A percentile compares a stretch with the other conserved stretches of the same genome.
phyloP scores from a whole-genome alignment of 2,329 filamentous ascomycete genomes.

The Talaromyces amestolkiae region DNA sequence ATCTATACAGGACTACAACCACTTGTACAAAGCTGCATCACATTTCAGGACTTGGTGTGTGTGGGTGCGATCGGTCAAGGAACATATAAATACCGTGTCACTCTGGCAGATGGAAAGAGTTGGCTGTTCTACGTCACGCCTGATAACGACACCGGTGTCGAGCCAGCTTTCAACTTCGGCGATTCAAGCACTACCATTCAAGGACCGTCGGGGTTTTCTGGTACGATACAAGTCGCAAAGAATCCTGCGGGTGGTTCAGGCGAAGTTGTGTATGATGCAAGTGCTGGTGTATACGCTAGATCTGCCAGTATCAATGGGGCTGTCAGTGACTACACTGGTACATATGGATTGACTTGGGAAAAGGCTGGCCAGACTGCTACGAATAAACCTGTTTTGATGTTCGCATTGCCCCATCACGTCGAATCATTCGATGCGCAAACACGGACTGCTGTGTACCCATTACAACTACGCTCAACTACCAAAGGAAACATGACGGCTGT shows the following conservation, averaged over 20 bases:
- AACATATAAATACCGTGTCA: conserved; percentile 72
- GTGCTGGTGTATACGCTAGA: conserved; percentile 71
- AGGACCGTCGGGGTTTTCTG: conserved; percentile 67
- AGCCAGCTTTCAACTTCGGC: conserved; percentile 65
- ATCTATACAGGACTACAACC: conserved; percentile 70
- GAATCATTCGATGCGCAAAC: conserved; percentile 66
- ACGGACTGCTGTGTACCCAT: conserved; percentile 47
- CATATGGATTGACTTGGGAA: conserved; percentile 71
- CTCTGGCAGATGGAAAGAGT: conserved; percentile 66
- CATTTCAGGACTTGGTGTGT: conserved; percentile 64
- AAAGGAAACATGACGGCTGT: conserved; percentile 78
- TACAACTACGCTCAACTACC: conserved; percentile 74
- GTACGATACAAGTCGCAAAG: conserved; percentile 80
- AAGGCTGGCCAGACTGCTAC: conserved; percentile 63
- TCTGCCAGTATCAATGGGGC: conserved; percentile 64
- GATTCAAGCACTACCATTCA: conserved; percentile 62
- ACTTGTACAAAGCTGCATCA: conserved; percentile 69
- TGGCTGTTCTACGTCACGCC: conserved; percentile 80
- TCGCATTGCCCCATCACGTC: conserved; percentile 81
- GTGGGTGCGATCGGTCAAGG: conserved; percentile 57
- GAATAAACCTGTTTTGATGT: conserved; percentile 68
- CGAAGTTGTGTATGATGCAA: conserved; percentile 70
- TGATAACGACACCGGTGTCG: conserved; percentile 49
- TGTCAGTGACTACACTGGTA: conserved; percentile 56
- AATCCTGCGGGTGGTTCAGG: conserved; percentile 58